These are phyloP conservation scores for Helicocarpus griseus DNA, from an alignment of 2,329 filamentous ascomycete genomes.

Conservation along the genomic window DNA sequence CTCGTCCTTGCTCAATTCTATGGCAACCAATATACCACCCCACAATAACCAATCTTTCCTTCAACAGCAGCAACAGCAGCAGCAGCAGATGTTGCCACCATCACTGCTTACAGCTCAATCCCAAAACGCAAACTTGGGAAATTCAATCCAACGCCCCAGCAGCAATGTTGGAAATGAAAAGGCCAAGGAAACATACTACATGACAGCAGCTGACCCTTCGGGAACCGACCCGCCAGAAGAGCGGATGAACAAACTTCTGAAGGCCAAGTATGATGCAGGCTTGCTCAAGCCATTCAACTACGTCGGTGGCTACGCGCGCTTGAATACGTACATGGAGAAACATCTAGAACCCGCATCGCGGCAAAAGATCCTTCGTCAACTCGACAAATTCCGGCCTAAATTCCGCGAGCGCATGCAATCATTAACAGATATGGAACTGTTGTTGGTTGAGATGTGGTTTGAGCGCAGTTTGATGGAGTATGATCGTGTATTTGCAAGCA, in stretches of 20 bases:
- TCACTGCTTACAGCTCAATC: constrained; percentile 17
- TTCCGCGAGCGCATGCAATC: constrained; percentile 91
- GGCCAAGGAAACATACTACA: constrained; percentile 74
- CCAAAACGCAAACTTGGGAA: constrained; percentile 29
- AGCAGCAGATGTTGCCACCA: constrained; percentile 17
- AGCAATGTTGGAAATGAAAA: constrained; percentile 58
- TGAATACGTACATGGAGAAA: constrained; percentile 85
- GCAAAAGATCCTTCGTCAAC: constrained; percentile 81
- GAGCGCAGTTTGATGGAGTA: constrained; percentile 95
- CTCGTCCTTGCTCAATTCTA: constrained; percentile 41
- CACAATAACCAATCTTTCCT: constrained; percentile 21
- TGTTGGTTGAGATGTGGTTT: constrained; percentile 98
- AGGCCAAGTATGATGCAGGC: constrained; percentile 92
- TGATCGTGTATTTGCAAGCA: constrained; percentile 94
- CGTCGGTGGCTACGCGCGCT: constrained; percentile 83
- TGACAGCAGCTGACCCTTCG: constrained; percentile 90
- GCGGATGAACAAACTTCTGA: constrained; percentile 86
- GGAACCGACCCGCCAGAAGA: constrained; percentile 81
- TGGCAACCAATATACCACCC: constrained; percentile 14
- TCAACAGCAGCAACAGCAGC: constrained; percentile 27
- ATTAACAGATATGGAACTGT: constrained; percentile 85
- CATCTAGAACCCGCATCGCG: constrained; percentile 75
- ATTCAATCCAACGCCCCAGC: constrained; percentile 50
- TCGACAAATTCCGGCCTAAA: constrained; percentile 88
- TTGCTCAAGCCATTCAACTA: constrained; percentile 97